Conservation (phyloP, 352 stramenopile genomes). For the Phytophthora brassicae region DNA sequence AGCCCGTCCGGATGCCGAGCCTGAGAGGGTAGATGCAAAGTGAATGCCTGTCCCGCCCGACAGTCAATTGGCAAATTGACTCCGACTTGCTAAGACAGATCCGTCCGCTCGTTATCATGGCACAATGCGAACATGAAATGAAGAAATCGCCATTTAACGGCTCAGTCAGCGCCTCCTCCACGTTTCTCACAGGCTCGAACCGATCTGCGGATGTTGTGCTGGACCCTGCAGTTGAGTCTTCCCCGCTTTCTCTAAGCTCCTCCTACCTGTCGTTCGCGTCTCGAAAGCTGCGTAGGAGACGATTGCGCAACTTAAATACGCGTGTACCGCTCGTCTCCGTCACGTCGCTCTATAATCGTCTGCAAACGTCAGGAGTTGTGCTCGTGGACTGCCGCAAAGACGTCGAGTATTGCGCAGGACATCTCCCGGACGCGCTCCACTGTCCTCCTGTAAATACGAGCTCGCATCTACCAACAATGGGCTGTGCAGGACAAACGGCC, state of each 20-base stretch:
- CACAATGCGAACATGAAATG: constrained; percentile 12
- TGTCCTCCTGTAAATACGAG: constrained; percentile 38
- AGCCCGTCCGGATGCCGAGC: constrained; percentile 6
- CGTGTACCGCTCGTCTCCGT: constrained; percentile 61
- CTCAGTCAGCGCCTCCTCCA: constrained; percentile 28
- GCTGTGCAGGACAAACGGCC: constrained; percentile 20
- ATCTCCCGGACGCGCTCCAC: constrained; percentile 57
- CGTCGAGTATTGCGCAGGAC: constrained; percentile 41
- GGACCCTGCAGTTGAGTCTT: constrained; percentile 8
- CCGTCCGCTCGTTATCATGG: constrained; percentile 9
- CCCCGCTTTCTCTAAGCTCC: constrained; percentile 20
- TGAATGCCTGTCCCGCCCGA: constrained; percentile 5
- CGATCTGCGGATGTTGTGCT: constrained; percentile 20
- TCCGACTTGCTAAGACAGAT: background rate
- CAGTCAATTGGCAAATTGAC: constrained; percentile 37
- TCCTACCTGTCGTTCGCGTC: constrained; percentile 31
- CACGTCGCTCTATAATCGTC: constrained; percentile 70
- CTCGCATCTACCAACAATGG: constrained; percentile 20
- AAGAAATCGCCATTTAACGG: constrained; percentile 34
- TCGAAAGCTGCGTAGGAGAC: constrained; percentile 26
- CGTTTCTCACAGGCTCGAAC: constrained; percentile 28
- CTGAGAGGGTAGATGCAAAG: constrained; percentile 5
- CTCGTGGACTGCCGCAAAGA: constrained; percentile 67
- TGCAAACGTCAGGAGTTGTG: constrained; percentile 70
- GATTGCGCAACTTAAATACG: constrained; percentile 25